Base-by-base conservation (phyloP, 2,329 filamentous ascomycete genomes). In the Xenosphaeropsis pyriputrescens region DNA sequence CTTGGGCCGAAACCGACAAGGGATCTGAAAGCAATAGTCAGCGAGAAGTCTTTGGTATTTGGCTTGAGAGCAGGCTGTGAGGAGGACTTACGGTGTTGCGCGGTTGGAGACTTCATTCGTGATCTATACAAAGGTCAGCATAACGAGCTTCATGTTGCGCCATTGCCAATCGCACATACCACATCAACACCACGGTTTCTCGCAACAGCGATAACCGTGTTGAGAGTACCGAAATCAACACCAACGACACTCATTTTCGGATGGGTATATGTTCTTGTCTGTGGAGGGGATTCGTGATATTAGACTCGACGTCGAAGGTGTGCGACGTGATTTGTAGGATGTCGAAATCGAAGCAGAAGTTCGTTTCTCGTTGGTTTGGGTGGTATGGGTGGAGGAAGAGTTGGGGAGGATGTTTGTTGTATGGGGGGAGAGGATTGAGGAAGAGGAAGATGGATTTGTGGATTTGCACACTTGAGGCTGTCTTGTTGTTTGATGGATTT, bases 51-150 rank as follows among this genome's bases (percentile, higher is more conserved):
- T 36, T 22, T 9, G 29, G 44, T 26, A 34, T 19, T 8, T 17
- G 13, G 22, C 7, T n/a, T 19, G 18, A 13, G n/a, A 18, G n/a
- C 6, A 33, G 4, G 17, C n/a, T 38, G 13, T 1, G 41, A 29
- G 29, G 37, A 35, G 26, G 39, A 79, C 86, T 72, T 84, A 95
- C 85, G 91, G 91, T 52, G 91, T 98, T 44, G 85, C 79, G 64
- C 91, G 81, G 74, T 98, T 96, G 50, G 91, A 98, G 53, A 96
- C 91, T 66, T 98, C 91, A 72, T 98, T 98, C 68, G 85, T 82
- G 60, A 98, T 93, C 86, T 94, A 55, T 40, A 52, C 8, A 38
- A 40, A 32, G 32, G 51, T 63, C 49, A 61, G 57, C 43, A 49
- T 46, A 36, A 40, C 39, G 41, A 39, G 47, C 47, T 34, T 41